phyloP scores from a whole-genome alignment of 257 asterid genomes.

The Solanum paucissectum region DNA sequence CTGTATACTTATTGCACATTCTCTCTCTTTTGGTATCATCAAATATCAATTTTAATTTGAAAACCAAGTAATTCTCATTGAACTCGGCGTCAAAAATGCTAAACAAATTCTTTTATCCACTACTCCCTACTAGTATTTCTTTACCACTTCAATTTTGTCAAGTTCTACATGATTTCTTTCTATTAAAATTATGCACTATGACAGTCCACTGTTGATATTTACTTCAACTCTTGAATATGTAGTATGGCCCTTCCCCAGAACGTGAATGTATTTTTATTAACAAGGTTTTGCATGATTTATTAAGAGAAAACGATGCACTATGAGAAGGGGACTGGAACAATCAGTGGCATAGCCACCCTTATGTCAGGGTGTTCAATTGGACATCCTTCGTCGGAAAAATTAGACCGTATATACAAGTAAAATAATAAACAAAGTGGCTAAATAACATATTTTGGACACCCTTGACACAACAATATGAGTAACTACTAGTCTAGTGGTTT shows the following conservation, averaged over 20 bases:
- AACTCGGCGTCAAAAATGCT: conserved; percentile 70
- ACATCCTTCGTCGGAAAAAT: too few relatives aligned
- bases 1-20: too few relatives aligned
- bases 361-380: too few relatives aligned
- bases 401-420: too few relatives aligned
- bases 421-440: too few relatives aligned
- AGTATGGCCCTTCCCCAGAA: background rate
- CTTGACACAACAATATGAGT: too few relatives aligned
- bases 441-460: too few relatives aligned
- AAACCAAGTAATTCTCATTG: conserved; percentile 25
- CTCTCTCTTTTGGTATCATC: too few relatives aligned
- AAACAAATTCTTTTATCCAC: conserved; percentile 46
- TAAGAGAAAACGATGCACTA: background rate
- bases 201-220: background rate
- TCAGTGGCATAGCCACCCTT: too few relatives aligned
- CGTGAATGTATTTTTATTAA: background rate
- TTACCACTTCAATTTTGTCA: background rate
- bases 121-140: background rate
- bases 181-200: background rate
- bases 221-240: background rate
- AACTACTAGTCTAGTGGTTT: too few relatives aligned
- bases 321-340: background rate
- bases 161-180: too few relatives aligned
- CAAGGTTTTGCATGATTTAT: background rate
- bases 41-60: too few relatives aligned